Conservation (phyloP, 805 yeast genomes). For the Candida chilensis region DNA sequence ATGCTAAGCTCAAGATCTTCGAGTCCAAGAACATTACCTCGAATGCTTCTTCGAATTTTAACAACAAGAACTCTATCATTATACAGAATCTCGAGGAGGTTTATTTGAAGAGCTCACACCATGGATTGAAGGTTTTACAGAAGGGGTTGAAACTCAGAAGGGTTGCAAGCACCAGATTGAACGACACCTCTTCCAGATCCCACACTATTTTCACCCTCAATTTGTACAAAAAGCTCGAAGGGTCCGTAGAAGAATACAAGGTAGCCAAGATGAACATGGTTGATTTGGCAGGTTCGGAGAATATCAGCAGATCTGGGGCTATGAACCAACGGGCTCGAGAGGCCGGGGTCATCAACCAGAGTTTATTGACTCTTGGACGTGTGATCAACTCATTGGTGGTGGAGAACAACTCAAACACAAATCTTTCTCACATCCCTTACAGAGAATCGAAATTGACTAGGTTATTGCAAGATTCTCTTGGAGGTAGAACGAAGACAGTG, state of each 20-base stretch:
- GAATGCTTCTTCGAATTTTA: conserved; percentile 2
- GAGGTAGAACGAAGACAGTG: conserved; percentile 38
- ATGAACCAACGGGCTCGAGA: conserved; percentile 30
- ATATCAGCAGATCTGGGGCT: conserved; percentile 30
- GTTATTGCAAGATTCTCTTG: conserved; percentile 59
- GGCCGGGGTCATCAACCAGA: conserved; percentile 35
- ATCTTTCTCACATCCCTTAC: conserved; percentile 29
- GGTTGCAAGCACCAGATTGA: conserved; percentile 68
- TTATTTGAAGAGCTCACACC: conserved; percentile 40
- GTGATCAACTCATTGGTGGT: conserved; percentile 31
- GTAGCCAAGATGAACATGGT: conserved; percentile 30
- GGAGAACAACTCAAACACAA: too few species aligned
- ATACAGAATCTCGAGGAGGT: conserved; percentile 63
- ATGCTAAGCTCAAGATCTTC: conserved; percentile 24
- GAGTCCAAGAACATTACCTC: conserved; percentile 16
- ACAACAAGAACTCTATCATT: conserved; percentile 20
- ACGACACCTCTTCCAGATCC: conserved; percentile 65
- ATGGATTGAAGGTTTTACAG: conserved; percentile 46
- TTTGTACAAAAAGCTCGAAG: conserved; percentile 33
- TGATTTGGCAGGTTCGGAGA: conserved; percentile 36
- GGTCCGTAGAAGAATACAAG: conserved; percentile 6
- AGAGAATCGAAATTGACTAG: conserved; percentile 74
- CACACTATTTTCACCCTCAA: conserved; percentile 69
- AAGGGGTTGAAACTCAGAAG: conserved; percentile 52
- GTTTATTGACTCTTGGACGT: conserved; percentile 30